phyloP scores from a whole-genome alignment of 2,329 filamentous ascomycete species.

The Aspergillus sojae region DNA sequence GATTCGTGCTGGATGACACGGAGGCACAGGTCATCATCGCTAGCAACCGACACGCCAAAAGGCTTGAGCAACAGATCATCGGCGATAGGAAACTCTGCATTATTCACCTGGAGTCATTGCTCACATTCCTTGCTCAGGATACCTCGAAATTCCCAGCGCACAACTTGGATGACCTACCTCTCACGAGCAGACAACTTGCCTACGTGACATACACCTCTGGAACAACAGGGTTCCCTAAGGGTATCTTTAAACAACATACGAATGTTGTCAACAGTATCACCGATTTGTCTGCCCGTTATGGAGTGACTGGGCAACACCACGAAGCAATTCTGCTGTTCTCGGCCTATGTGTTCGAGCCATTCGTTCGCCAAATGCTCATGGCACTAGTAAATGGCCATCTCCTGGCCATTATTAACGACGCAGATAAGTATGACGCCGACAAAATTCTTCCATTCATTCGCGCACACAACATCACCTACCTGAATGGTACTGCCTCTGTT shows the following conservation, averaged over 20 bases:
- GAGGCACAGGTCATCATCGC: not conserved
- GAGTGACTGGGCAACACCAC: not conserved
- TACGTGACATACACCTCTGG: not conserved
- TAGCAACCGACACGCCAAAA: not conserved
- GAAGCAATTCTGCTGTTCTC: not conserved
- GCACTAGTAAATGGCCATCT: not conserved
- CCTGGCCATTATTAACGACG: not conserved
- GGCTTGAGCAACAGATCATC: not conserved
- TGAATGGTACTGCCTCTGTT: not conserved
- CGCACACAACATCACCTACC: not conserved
- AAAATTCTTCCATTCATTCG: not conserved
- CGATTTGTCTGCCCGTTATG: not conserved
- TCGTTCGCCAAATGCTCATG: not conserved
- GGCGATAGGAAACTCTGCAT: not conserved
- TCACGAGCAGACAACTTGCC: not conserved
- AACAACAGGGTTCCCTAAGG: not conserved
- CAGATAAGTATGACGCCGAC: not conserved
- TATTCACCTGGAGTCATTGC: not conserved
- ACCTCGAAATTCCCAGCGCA: not conserved
- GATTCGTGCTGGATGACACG: not conserved
- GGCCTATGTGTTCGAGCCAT: not conserved
- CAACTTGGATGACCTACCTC: not conserved
- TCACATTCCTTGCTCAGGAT: not conserved
- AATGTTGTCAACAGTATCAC: not conserved
- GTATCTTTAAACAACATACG: not conserved